Evolutionary conservation across 257 asterid species (phyloP).

Genomic region (Solanum sejunctum): DNA sequence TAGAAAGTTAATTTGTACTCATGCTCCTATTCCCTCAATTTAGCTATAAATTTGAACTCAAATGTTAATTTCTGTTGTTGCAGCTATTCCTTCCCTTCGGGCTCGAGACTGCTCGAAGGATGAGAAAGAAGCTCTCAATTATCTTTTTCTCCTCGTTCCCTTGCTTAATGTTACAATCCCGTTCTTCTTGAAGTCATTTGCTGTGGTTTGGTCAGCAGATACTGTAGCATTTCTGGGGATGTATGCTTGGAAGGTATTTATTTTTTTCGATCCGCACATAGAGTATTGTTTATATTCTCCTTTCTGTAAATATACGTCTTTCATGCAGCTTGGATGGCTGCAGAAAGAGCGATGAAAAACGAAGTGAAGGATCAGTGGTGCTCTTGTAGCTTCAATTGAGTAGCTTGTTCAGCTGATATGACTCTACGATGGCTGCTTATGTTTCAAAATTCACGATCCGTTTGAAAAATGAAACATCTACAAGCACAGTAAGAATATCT

Average conservation of each 20-base stretch:
- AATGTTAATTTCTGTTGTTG: constrained; percentile 3
- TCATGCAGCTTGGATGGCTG: constrained; percentile 23
- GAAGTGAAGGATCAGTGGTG: neutral
- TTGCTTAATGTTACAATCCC: constrained; percentile 71
- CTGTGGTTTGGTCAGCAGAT: constrained; percentile 94
- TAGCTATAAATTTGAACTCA: neutral
- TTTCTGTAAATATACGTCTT: neutral
- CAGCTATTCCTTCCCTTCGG: constrained; percentile 95
- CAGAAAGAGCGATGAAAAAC: constrained; percentile 9
- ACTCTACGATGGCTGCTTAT: neutral
- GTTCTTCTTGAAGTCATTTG: constrained; percentile 82
- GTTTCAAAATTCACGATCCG: neutral
- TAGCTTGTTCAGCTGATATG: neutral
- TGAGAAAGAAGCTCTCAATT: constrained; percentile 93
- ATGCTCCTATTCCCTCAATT: neutral
- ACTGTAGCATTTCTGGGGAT: constrained; percentile 61
- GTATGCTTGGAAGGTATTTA: constrained; percentile 95
- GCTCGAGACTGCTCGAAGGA: constrained; percentile 94
- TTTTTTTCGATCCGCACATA: neutral
- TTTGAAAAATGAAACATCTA: neutral
- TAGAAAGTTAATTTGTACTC: neutral
- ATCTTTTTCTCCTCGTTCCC: constrained; percentile 74
- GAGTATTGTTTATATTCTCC: neutral
- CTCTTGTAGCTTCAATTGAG: neutral
- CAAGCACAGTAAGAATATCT: neutral